These are phyloP conservation scores for Cladochytrium tenue DNA, from an alignment of 371 early-diverging fungal genomes.

Conservation along the genomic window DNA sequence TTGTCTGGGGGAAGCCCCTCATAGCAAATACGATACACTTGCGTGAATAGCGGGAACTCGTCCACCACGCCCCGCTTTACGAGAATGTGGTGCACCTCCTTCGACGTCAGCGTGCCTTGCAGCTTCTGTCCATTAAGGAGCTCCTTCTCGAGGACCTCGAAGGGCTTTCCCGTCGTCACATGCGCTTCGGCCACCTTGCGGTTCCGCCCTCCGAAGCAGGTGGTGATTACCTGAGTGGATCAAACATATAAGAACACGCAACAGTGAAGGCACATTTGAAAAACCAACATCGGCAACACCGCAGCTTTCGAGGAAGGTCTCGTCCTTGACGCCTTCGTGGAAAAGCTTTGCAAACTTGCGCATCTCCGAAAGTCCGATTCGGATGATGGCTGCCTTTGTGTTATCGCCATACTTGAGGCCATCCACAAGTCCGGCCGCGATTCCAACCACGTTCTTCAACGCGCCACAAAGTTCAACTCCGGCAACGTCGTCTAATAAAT, in stretches of 20 bases:
- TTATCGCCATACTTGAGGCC: constrained; percentile 87
- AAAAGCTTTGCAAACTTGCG: constrained; percentile 85
- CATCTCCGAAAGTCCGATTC: constrained; percentile 96
- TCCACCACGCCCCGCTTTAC: constrained; percentile 62
- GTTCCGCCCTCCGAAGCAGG: constrained; percentile 97
- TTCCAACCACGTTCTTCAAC: constrained; percentile 97
- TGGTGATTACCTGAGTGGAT: constrained; percentile 80
- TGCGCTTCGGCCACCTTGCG: constrained; percentile 89
- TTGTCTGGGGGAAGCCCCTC: constrained; percentile 44
- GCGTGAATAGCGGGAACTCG: constrained; percentile 84
- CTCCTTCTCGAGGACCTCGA: constrained; percentile 86
- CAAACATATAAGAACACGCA: constrained; percentile 46
- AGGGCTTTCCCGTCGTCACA: constrained; percentile 83
- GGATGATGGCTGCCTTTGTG: constrained; percentile 96
- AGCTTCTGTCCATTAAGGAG: constrained; percentile 96
- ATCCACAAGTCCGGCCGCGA: constrained; percentile 96
- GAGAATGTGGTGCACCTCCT: constrained; percentile 85
- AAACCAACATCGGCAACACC: constrained; percentile 71
- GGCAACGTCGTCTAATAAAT: constrained; percentile 64
- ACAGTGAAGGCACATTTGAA: no score
- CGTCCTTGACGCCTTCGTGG: constrained; percentile 74
- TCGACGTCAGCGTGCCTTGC: constrained; percentile 92
- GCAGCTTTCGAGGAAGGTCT: constrained; percentile 95
- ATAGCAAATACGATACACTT: constrained; percentile 87
- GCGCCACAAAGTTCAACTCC: constrained; percentile 98